Evolutionary conservation across 108 stramenopile species (phyloP), one percentile per base, ranked within the genome.

Genomic region (Cyclotella sp.): DNA sequence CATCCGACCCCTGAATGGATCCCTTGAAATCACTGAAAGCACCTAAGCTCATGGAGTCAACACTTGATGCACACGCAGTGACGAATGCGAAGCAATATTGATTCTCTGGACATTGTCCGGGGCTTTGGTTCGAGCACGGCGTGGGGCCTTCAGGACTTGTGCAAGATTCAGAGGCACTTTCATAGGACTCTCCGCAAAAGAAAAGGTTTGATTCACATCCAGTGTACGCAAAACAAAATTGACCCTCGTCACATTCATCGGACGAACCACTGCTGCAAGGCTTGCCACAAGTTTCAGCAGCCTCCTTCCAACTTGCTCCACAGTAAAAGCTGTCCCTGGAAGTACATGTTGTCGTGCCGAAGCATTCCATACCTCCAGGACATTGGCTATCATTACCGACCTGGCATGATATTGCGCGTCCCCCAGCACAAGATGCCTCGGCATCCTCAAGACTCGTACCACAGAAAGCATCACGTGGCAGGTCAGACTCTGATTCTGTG

Each of bases 31-130:
- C 22, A 19, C 69, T 28, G 19, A 54, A 44, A n/a, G 41, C 41
- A 18, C 69, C 53, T 40, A 22, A 6, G 19, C 39, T 42, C 0
- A 58, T 21, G 18, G 27, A 24, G 18, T 41, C 43, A 39, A 57
- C 64, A 19, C 27, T 19, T 34, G 27, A 13, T 45, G 70, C 64
- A 58, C 77, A 78, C 10, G 51, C 27, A 22, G 70, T 55, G 22
- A 78, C 77, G 24, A 72, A 78, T 30, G 77, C 77, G 22, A 66
- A 78, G 52, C 77, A 78, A 49, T 27, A 51, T 51, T 71, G 70
- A 29, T 51, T 70, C 22, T 47, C 57, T 22, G 68, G 59, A 39
- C 77, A 78, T 21, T 78, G 55, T 27, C 61, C 55, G 0, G 77
- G 72, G 10, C 46, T 62, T n/a, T 70, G n/a, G 44, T 70, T 72